Base-by-base conservation (phyloP, 1,284 basidiomycete species). In the Takashimella koratensis region DNA sequence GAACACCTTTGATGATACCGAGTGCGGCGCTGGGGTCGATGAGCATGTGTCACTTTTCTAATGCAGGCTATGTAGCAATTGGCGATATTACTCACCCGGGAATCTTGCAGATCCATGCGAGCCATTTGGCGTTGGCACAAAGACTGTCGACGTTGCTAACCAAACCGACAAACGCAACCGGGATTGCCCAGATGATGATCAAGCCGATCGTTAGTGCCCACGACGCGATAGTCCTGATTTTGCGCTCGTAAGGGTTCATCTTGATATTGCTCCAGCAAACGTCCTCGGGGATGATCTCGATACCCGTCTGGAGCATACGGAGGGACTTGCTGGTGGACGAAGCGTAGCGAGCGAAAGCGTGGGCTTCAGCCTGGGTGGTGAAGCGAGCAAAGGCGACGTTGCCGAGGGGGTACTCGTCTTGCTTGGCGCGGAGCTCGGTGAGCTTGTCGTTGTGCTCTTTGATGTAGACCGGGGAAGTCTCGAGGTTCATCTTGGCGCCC, bases 1-100 rank as follows among this genome's bases (percentile, higher is more conserved):
- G 78, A 53, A 96, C 84, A 83, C 91, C 92, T 78, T 87, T 84
- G 62, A 98, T 88, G 71, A 98, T 91, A 63, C 91, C 92, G 43
- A 88, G 55, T 16, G 54, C 61, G 19, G 62, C 50, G 13, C 77
- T 24, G 87, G 81, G 13, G 79, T n/a, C n/a, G n/a, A n/a, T n/a
- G n/a, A n/a, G n/a, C n/a, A n/a, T n/a, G n/a, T n/a, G n/a, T n/a
- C n/a, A n/a, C n/a, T n/a, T n/a, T n/a, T n/a, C n/a, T 61, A 0
- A 26, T 13, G 50, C 46, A 13, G 47, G 39, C 11, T 10, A 19
- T 11, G n/a, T n/a, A 1, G 45, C 20, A 22, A 26, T 11, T 16
- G 39, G 5, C 6, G 1, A 1, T 10, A 21, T 16, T 4, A 63
- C 63, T 48, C 44, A 67, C 51, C 41, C 11, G 39, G 87, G 87